Evolutionary conservation across 2,329 filamentous ascomycete species (phyloP).

Genomic region (Aureobasidium sp.): DNA sequence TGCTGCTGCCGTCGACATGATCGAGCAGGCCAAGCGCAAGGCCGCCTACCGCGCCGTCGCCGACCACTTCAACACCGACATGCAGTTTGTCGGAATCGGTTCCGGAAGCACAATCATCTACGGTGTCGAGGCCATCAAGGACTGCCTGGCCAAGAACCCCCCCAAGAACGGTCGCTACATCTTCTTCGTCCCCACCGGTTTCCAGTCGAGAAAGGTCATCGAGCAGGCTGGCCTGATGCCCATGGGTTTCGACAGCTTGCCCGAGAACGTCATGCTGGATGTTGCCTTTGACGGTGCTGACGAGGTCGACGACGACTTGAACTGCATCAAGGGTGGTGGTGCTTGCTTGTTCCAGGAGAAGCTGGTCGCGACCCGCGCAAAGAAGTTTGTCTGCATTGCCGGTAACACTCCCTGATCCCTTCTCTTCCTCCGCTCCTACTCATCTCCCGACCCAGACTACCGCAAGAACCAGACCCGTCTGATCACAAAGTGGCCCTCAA

Average conservation of each 20-base stretch:
- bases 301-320: constrained; percentile 88
- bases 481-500: constrained; percentile 65
- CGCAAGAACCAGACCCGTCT: constrained; percentile 77
- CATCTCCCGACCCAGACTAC: constrained; percentile 53
- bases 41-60: constrained; percentile 66
- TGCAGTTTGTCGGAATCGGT: constrained; percentile 65
- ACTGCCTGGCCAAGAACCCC: constrained; percentile 39
- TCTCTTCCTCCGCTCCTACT: not conserved
- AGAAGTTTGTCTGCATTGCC: constrained; percentile 80
- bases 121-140: constrained; percentile 70
- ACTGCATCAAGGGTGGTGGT: constrained; percentile 95
- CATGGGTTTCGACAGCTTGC: constrained; percentile 67
- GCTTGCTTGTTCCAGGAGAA: constrained; percentile 99
- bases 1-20: constrained; percentile 16
- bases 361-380: constrained; percentile 75
- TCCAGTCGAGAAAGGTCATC: constrained; percentile 82
- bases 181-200: constrained; percentile 78
- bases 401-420: constrained; percentile 41
- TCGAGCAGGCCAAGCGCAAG: constrained; percentile 66
- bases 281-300: constrained; percentile 95
- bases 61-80: constrained; percentile 57
- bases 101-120: constrained; percentile 76
- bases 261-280: constrained; percentile 58
- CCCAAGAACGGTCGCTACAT: constrained; percentile 49
- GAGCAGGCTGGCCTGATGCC: constrained; percentile 67